Percentiles rank a stretch among this genome's conserved stretches.
These are phyloP conservation scores for Skeletonema potamos DNA, from an alignment of 108 stramenopile genomes.

Conservation along the genomic window DNA sequence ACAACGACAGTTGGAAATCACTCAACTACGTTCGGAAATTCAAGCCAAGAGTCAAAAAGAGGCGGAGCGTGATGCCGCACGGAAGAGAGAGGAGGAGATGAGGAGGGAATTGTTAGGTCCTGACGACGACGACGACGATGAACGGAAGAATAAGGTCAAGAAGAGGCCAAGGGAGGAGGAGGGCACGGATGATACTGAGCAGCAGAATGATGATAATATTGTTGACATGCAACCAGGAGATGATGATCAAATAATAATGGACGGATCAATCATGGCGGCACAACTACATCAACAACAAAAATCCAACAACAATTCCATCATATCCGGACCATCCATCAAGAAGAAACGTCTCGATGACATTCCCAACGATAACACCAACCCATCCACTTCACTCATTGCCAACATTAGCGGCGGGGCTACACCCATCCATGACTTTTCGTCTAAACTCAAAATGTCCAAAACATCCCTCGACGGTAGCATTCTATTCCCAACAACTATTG, in stretches of 20 bases:
- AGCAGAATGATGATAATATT: not conserved
- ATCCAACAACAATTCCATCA: not conserved
- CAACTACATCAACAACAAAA: not conserved
- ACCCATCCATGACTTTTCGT: conserved; percentile 83
- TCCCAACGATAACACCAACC: not conserved
- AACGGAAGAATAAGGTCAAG: conserved; percentile 22
- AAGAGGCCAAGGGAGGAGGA: conserved; percentile 16
- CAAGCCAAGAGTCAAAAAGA: conserved; percentile 25
- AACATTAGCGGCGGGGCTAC: conserved; percentile 57
- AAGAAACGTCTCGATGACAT: conserved; percentile 37
- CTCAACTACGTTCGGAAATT: conserved; percentile 50
- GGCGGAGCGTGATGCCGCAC: not conserved
- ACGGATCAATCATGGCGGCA: not conserved
- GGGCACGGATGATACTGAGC: conserved; percentile 15
- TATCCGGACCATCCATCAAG: conserved; percentile 36
- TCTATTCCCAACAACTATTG: conserved; percentile 38
- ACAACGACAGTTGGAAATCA: conserved; percentile 55
- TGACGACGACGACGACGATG: conserved; percentile 31
- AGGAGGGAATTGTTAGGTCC: conserved; percentile 49
- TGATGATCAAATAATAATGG: not conserved
- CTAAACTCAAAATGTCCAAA: conserved; percentile 50
- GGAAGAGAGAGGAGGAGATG: conserved; percentile 25
- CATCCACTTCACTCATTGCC: conserved; percentile 57
- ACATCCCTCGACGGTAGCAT: conserved; percentile 38
- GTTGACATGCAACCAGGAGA: not conserved